phyloP scores from a whole-genome alignment of 352 stramenopile species.

The Stephanocyclus meneghinianus region DNA sequence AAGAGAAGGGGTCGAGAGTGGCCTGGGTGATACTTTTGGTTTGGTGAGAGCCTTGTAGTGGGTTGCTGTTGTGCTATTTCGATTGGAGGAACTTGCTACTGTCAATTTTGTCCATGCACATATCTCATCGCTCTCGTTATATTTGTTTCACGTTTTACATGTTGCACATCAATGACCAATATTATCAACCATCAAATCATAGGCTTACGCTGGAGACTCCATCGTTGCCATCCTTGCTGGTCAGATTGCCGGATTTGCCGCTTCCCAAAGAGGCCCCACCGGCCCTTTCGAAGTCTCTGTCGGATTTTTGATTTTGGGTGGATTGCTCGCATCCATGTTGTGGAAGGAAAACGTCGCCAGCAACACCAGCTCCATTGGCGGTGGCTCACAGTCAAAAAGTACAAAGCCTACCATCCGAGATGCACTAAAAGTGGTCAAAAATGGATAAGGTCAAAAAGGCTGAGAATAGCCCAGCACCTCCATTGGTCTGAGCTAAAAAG shows the following conservation, averaged over 20 bases:
- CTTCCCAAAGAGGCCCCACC: constrained; percentile 68
- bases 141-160: neutral
- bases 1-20: constrained; percentile 23
- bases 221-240: constrained; percentile 92
- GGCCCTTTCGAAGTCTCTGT: constrained; percentile 85
- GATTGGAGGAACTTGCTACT: neutral
- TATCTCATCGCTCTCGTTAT: neutral
- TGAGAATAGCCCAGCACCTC: too few species aligned
- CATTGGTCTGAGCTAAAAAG: too few species aligned
- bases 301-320: constrained; percentile 74
- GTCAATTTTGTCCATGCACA: neutral
- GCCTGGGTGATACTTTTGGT: constrained; percentile 86
- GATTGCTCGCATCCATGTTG: constrained; percentile 60
- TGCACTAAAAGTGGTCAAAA: constrained; percentile 64
- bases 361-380: constrained; percentile 13
- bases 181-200: neutral
- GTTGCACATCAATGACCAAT: neutral
- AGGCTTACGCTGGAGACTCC: constrained; percentile 87
- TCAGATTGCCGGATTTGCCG: constrained; percentile 86
- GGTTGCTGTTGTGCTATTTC: neutral
- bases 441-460: too few species aligned
- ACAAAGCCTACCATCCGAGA: constrained; percentile 76
- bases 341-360: constrained; percentile 86
- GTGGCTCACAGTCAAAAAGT: neutral
- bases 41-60: constrained; percentile 42